phyloP scores from a whole-genome alignment of 2,329 filamentous ascomycete species.

The Hypoxylon rubiginosum region DNA sequence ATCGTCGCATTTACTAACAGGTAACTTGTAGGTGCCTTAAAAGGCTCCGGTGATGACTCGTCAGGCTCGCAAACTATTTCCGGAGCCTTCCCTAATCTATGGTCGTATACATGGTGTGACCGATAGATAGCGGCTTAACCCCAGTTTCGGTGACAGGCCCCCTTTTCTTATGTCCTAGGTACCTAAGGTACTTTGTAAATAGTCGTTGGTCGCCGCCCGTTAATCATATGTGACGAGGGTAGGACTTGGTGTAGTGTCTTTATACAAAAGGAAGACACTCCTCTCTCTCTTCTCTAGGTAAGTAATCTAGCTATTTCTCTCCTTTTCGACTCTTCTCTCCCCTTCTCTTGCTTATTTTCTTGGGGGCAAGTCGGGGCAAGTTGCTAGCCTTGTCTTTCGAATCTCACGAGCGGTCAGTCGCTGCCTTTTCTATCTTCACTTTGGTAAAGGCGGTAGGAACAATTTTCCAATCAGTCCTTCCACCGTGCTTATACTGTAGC shows the following conservation, averaged over 20 bases:
- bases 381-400: not conserved
- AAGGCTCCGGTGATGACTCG: slow-evolving; percentile 3
- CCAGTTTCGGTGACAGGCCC: not conserved
- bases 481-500: not conserved
- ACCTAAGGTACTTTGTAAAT: not conserved
- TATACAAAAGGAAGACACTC: not conserved
- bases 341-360: too few species aligned
- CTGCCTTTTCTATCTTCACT: not conserved
- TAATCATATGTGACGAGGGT: not conserved
- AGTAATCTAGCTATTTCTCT: not conserved
- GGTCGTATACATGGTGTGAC: not conserved
- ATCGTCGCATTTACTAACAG: slow-evolving; percentile 7
- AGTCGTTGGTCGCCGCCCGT: not conserved
- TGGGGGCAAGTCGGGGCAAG: not conserved
- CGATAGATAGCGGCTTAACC: not conserved
- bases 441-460: not conserved
- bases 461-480: not conserved
- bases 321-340: not conserved
- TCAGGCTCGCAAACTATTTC: slow-evolving; percentile 12
- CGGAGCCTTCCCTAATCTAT: slow-evolving; percentile 12
- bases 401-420: slow-evolving; percentile 12
- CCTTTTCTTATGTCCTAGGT: not conserved
- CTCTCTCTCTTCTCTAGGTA: not conserved
- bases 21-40: not conserved
- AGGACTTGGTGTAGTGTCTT: not conserved